These are phyloP conservation scores for Marasmius tenuissimus DNA, from an alignment of 1,284 basidiomycete species.

Conservation along the genomic window DNA sequence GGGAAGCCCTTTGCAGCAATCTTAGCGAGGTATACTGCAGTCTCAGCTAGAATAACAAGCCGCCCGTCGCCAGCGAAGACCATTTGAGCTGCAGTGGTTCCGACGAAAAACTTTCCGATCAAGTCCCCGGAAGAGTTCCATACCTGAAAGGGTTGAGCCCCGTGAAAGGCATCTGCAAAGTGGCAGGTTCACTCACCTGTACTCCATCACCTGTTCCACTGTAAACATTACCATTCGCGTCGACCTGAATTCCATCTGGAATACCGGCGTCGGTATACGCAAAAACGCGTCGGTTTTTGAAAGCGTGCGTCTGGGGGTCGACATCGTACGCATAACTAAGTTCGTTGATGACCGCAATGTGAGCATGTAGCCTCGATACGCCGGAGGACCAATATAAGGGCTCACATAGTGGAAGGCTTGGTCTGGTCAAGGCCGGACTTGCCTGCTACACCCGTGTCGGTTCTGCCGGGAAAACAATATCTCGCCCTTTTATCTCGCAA, in stretches of 20 bases:
- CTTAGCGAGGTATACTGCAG: conserved; percentile 61
- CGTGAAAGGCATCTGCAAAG: conserved; percentile 16
- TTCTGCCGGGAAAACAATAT: conserved; percentile 29
- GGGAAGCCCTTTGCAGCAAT: conserved; percentile 37
- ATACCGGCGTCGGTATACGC: conserved; percentile 69
- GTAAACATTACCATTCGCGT: conserved; percentile 68
- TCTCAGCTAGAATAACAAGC: conserved; percentile 70
- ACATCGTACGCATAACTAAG: conserved; percentile 74
- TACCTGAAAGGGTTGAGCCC: conserved; percentile 38
- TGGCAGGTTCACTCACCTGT: conserved; percentile 4
- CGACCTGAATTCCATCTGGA: conserved; percentile 73
- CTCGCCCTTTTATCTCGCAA: conserved; percentile 2
- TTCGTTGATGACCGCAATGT: neutral
- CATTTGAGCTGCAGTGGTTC: conserved; percentile 59
- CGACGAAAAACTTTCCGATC: conserved; percentile 75
- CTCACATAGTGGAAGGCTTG: conserved; percentile 67
- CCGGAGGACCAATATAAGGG: neutral
- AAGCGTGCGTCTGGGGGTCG: conserved; percentile 51
- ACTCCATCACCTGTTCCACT: conserved; percentile 75
- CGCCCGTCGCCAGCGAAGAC: conserved; percentile 65
- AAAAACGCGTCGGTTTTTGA: conserved; percentile 68
- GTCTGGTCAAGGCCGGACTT: conserved; percentile 52
- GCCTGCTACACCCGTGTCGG: conserved; percentile 46
- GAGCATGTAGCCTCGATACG: neutral
- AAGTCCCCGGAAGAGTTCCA: conserved; percentile 64